Conservation (phyloP, 495 filamentous ascomycete genomes). For the Parachaetomium inaequale region DNA sequence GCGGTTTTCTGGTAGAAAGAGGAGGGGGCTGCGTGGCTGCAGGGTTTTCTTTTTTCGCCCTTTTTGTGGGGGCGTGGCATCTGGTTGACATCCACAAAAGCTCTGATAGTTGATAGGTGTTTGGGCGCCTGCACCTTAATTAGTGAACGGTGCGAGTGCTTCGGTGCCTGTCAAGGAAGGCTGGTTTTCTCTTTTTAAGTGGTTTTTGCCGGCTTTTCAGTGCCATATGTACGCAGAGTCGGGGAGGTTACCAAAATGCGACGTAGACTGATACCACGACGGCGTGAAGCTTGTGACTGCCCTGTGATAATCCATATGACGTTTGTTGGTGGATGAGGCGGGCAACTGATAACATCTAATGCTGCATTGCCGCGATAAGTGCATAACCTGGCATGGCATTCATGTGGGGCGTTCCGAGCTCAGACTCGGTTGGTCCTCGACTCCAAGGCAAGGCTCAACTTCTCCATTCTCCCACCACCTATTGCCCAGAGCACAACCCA, state of each 20-base stretch:
- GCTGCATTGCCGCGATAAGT: too few species aligned
- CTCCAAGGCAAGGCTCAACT: background rate
- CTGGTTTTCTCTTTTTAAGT: constrained; percentile 27
- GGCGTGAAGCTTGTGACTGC: background rate
- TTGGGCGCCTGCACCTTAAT: constrained; percentile 30
- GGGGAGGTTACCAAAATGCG: constrained; percentile 35
- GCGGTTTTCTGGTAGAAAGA: constrained; percentile 30
- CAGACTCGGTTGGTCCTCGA: background rate
- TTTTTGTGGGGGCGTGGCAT: constrained; percentile 29
- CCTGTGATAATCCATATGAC: background rate
- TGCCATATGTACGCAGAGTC: constrained; percentile 34
- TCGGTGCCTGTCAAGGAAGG: constrained; percentile 29
- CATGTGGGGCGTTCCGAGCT: background rate
- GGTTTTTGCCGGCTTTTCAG: constrained; percentile 21
- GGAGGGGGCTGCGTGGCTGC: constrained; percentile 18
- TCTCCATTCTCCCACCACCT: background rate
- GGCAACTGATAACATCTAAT: too few species aligned
- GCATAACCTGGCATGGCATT: too few species aligned
- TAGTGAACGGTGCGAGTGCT: constrained; percentile 32
- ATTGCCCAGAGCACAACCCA: background rate
- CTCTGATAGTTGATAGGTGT: constrained; percentile 22
- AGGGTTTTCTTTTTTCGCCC: constrained; percentile 17
- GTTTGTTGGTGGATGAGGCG: background rate
- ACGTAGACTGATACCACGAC: constrained; percentile 33
- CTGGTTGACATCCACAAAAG: constrained; percentile 32